Evolutionary conservation across 2,329 filamentous ascomycete species (phyloP).

Genomic region (Grosmannia huntii): DNA sequence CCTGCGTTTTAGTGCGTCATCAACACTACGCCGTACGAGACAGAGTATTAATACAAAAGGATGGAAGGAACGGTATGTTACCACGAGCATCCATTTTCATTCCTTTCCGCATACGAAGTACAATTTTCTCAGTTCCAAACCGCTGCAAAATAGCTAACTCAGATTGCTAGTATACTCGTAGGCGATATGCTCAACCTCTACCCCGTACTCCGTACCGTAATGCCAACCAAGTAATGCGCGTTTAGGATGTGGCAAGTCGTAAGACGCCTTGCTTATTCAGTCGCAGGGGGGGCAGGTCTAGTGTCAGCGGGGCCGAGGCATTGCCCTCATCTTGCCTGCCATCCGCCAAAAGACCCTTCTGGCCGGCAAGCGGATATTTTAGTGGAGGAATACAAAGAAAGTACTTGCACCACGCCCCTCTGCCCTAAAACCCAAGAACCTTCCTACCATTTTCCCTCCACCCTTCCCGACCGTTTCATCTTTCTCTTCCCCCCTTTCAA

Average conservation of each 20-base stretch:
- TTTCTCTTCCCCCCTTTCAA: background rate
- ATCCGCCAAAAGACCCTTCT: background rate
- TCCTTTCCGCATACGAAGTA: no score
- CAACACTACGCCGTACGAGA: background rate
- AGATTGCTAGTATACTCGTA: no score
- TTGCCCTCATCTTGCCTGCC: background rate
- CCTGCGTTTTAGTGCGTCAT: background rate
- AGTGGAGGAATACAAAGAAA: background rate
- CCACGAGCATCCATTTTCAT: no score
- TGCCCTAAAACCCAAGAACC: slow-evolving; percentile 1
- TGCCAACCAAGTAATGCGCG: background rate
- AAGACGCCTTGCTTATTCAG: background rate
- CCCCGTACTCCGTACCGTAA: no score
- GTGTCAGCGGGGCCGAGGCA: background rate
- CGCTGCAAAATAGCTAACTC: no score
- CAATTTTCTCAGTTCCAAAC: no score
- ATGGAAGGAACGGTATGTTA: no score
- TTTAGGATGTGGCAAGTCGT: background rate
- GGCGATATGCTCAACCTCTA: no score
- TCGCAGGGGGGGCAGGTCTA: background rate
- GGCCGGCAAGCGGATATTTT: background rate
- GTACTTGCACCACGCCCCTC: background rate
- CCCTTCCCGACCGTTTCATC: slow-evolving; percentile 3
- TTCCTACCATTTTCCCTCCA: slow-evolving; percentile 2
- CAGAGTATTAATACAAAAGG: background rate